Evolutionary conservation across 2,329 filamentous ascomycete species (phyloP), one percentile per base, ranked within the genome.

Genomic region (Nothophoma quercina): DNA sequence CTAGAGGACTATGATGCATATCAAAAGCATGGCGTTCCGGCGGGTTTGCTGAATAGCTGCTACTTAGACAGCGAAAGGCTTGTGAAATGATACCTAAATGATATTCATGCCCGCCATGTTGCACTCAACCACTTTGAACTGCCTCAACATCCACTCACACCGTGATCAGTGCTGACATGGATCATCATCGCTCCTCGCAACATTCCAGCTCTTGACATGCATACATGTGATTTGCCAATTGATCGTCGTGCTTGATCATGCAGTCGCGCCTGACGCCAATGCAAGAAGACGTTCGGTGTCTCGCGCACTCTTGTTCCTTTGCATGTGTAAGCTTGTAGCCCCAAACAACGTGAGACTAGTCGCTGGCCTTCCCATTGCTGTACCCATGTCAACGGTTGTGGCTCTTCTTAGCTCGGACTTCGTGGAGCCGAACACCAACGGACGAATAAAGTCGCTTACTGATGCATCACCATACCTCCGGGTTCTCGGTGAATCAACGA

Each of bases 1-100:
- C 25, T 38, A 42, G 48, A 60, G 44, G 55, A 47, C 57, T 42
- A 51, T 55, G 50, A 59, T 69, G 68, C 68, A 69, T 68, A 65
- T 53, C 56, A 67, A 68, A 68, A 64, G 59, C 62, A 67, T 64
- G 68, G 68, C 67, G 68, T 71, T 71, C 64, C 62, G 68, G 68
- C 65, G 67, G 68, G 67, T 58, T n/a, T 61, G 63, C 68, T 63
- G 59, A 71, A 67, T 71, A 69, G 68, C 65, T 65, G 65, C 47
- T 64, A 56, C 60, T 55, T 59, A 62, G 29, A 44, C 30, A 56
- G 67, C 62, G 67, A 70, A 70, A 69, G 58, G 67, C 65, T 64
- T 59, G 62, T 64, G 61, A 67, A 69, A 68, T 70, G 66, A 70
- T 70, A 70, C 59, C 63, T 61, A 41, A 70, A 69, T 70, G 62